Evolutionary conservation across 164 flowering plant genomes (phyloP), one percentile per base, ranked within the genome.

Genomic region (Cinnamomum chago): DNA sequence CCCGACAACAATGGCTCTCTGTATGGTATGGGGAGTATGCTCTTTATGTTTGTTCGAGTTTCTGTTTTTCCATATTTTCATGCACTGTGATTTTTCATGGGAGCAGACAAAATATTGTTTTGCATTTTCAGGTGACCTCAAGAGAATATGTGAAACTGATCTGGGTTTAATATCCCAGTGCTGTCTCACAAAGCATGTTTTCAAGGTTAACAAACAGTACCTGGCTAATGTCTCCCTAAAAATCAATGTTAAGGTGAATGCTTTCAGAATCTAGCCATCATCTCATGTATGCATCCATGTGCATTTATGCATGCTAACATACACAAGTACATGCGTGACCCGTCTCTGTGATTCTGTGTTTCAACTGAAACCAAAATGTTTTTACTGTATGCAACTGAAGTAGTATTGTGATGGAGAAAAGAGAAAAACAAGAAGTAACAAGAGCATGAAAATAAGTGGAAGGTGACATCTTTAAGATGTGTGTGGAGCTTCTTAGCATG

Each of bases 141-240:
- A 95, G 82, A 78, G 97, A 76, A 95, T 95, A 64, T 95, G 99
- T 77, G 99, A 95, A 83, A 93, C 98, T 60, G 97, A 95, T 64
- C 94, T 95, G 17, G 99, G 98, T 67, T 62, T 95, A 72, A 87
- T 95, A 78, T 86, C 98, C 6, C 98, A 95, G 81, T 95, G 99
- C 84, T 92, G 95, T 82, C 90, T 92, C 9, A 90, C 97, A 23
- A 95, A 93, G 78, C 88, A 90, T 76, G 97, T 90, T 28, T 93
- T 92, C 83, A 93, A 90, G 88, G 88, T 90, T 66, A 93, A 78
- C 85, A 93, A 91, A 81, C 97, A 95, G 74, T 95, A 92, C 83
- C 79, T 95, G 80, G 96, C 92, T 55, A 89, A 88, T 83, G 92
- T 85, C 33, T 79, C 92, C 51, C 82, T 90, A 40, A 90, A 92